Conservation (phyloP, 177 flowering plant species). For the Vitis hybrid region DNA sequence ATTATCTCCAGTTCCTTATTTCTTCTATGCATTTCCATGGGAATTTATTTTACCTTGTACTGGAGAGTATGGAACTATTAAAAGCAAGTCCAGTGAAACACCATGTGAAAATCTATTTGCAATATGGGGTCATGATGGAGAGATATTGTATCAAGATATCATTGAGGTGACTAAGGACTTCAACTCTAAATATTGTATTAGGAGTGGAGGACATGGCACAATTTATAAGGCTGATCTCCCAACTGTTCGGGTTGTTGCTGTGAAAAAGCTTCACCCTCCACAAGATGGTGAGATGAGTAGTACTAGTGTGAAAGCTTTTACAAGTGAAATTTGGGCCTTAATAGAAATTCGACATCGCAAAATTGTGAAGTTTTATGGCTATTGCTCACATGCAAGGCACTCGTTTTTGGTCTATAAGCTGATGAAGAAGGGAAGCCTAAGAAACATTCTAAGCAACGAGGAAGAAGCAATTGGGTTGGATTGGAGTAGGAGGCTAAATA, state of each 20-base stretch:
- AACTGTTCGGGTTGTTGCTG: slow-evolving; percentile 18
- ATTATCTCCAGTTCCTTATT: background rate
- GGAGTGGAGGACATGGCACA: slow-evolving; percentile 16
- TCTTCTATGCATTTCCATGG: background rate
- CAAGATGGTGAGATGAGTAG: background rate
- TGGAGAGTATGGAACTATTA: background rate
- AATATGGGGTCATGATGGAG: slow-evolving; percentile 20
- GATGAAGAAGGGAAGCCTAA: slow-evolving; percentile 17
- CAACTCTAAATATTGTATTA: slow-evolving; percentile 14
- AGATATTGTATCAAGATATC: slow-evolving; percentile 14
- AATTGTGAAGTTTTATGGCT: slow-evolving; percentile 12
- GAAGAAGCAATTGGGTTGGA: slow-evolving; percentile 18
- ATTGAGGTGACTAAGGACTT: slow-evolving; percentile 19
- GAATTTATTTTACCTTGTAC: background rate
- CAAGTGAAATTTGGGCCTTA: slow-evolving; percentile 10
- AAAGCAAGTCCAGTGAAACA: background rate
- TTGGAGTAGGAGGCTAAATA: slow-evolving; percentile 15
- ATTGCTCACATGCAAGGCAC: background rate
- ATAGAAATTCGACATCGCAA: slow-evolving; percentile 7
- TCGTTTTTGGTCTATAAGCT: slow-evolving; percentile 14
- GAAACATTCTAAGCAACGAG: background rate
- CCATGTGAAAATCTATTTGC: slow-evolving; percentile 6
- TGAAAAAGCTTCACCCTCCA: slow-evolving; percentile 11
- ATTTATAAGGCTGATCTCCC: slow-evolving; percentile 18
- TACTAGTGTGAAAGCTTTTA: background rate